Evolutionary conservation across 371 early-diverging fungal genomes (phyloP).

Genomic region (Neoconidiobolus thromboides): DNA sequence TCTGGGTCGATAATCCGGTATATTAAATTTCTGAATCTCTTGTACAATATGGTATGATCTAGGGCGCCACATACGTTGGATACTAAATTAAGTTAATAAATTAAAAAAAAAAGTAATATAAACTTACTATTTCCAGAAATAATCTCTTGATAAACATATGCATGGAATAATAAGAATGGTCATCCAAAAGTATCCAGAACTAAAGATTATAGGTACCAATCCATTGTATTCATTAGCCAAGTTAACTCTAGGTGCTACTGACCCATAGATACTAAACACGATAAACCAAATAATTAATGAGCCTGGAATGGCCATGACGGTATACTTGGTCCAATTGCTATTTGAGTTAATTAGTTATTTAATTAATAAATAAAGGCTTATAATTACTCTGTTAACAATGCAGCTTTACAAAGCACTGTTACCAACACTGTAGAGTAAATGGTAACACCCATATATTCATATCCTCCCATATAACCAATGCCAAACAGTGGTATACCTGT

Average conservation of each 20-base stretch:
- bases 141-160: constrained; percentile 68
- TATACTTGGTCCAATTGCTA: constrained; percentile 63
- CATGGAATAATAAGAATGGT: constrained; percentile 61
- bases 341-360: too few species aligned
- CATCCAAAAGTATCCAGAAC: constrained; percentile 71
- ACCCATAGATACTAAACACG: constrained; percentile 67
- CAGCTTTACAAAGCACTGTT: constrained; percentile 66
- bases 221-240: constrained; percentile 71
- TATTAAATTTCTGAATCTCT: constrained; percentile 94
- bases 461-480: constrained; percentile 46
- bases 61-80: constrained; percentile 60
- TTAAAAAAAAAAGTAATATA: neutral
- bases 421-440: constrained; percentile 60
- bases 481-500: constrained; percentile 30
- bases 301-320: constrained; percentile 58
- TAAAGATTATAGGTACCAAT: constrained; percentile 50
- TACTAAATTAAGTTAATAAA: neutral
- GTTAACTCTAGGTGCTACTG: constrained; percentile 49
- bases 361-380: too few species aligned
- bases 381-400: constrained; percentile 41
- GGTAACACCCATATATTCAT: constrained; percentile 59
- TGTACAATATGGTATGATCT: constrained; percentile 86
- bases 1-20: constrained; percentile 92
- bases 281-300: constrained; percentile 77
- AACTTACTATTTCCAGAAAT: constrained; percentile 78